Percentiles rank a stretch among this genome's conserved stretches.
phyloP scores from a whole-genome alignment of 163 green algal species.

The Coccomyxa subellipsoidea region DNA sequence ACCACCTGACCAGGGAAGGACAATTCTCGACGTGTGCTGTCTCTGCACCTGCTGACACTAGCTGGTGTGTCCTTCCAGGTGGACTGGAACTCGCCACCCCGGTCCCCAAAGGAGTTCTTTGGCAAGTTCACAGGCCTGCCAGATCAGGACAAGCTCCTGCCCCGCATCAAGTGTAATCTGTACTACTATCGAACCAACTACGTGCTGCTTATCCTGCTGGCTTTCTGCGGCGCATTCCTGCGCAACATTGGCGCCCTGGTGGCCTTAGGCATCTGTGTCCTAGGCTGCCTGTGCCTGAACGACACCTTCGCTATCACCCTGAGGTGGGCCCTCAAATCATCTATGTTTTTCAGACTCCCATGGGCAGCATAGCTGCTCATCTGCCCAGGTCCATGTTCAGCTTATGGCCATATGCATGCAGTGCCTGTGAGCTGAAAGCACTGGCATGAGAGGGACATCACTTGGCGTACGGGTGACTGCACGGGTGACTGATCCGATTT shows the following conservation, averaged over 20 bases:
- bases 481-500: background rate
- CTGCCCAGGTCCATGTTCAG: no score
- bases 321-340: slow-evolving; percentile 13
- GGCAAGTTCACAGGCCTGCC: slow-evolving; percentile 14
- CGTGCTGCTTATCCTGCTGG: slow-evolving; percentile 13
- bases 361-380: no score
- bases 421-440: no score
- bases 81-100: slow-evolving; percentile 23
- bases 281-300: slow-evolving; percentile 27
- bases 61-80: slow-evolving; percentile 15
- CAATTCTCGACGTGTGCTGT: background rate
- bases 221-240: slow-evolving; percentile 13
- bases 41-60: background rate
- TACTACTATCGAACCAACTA: slow-evolving; percentile 36
- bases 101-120: slow-evolving; percentile 24
- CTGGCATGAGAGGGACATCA: no score
- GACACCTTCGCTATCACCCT: slow-evolving; percentile 29
- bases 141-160: slow-evolving; percentile 17
- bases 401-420: no score
- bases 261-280: background rate
- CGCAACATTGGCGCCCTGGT: slow-evolving; percentile 16
- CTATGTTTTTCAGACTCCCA: background rate
- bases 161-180: slow-evolving; percentile 24
- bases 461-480: background rate
- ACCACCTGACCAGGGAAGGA: background rate